These are phyloP conservation scores for Aspergillus saccharolyticus DNA, from an alignment of 495 filamentous ascomycete genomes.

Conservation along the genomic window DNA sequence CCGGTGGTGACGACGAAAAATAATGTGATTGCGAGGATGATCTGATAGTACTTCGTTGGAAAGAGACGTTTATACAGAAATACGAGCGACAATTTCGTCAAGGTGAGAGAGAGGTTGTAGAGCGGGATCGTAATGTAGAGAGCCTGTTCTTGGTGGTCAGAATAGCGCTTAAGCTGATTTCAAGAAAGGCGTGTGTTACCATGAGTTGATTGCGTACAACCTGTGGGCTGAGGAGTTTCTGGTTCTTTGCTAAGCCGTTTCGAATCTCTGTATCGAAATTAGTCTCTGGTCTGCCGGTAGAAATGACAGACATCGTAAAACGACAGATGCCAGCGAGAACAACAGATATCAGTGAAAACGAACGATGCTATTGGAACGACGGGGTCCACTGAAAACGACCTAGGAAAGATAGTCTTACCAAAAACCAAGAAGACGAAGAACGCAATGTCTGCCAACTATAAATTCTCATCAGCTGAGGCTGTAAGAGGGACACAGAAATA, in stretches of 20 bases:
- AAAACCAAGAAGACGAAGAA: conserved; percentile 26
- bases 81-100: conserved; percentile 43
- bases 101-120: conserved; percentile 39
- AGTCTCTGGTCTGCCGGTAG: no score
- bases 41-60: conserved; percentile 20
- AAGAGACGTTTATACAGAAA: conserved; percentile 41
- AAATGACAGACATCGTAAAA: neutral
- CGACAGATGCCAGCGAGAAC: neutral
- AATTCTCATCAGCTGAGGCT: neutral
- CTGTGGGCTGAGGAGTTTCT: neutral
- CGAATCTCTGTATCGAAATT: conserved; percentile 11
- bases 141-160: conserved; percentile 17
- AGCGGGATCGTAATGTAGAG: conserved; percentile 36
- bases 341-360: no score
- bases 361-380: no score
- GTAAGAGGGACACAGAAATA: neutral
- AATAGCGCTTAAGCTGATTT: no score
- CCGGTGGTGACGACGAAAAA: conserved; percentile 29
- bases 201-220: conserved; percentile 11
- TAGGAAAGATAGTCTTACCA: conserved; percentile 24
- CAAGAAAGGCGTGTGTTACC: conserved; percentile 9
- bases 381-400: no score
- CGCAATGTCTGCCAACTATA: conserved; percentile 17
- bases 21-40: conserved; percentile 28
- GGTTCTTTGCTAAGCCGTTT: conserved; percentile 14